Evolutionary conservation across 345 rosid species (phyloP).

Genomic region (Angophora floribunda): DNA sequence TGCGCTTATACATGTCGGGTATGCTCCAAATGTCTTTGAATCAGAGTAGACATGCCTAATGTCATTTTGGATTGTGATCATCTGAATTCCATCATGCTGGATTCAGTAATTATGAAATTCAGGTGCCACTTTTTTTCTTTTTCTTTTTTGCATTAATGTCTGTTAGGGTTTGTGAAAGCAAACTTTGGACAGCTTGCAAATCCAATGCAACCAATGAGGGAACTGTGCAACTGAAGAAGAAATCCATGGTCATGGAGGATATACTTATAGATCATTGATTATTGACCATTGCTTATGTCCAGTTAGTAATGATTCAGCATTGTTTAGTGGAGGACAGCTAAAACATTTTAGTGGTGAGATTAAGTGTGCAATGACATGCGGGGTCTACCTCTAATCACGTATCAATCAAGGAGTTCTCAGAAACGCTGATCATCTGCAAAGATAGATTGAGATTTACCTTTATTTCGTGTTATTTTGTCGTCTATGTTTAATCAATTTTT

Average conservation of each 20-base stretch:
- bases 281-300: not conserved
- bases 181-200: not conserved
- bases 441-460: not conserved
- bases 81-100: not conserved
- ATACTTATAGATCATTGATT: not conserved
- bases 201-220: not conserved
- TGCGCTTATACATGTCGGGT: no score
- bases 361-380: not conserved
- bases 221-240: not conserved
- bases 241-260: not conserved
- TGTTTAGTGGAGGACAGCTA: not conserved
- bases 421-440: not conserved
- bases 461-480: not conserved
- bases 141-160: not conserved
- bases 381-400: not conserved
- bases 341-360: not conserved
- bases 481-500: not conserved
- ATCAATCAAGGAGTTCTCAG: not conserved
- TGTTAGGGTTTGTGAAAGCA: not conserved
- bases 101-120: not conserved
- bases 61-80: not conserved
- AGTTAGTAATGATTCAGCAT: fast-evolving
- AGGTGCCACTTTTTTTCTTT: not conserved
- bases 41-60: not conserved
- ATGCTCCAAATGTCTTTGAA: no score